Conservation (phyloP, 805 yeast species). For the Saccharomyces paradoxus region DNA sequence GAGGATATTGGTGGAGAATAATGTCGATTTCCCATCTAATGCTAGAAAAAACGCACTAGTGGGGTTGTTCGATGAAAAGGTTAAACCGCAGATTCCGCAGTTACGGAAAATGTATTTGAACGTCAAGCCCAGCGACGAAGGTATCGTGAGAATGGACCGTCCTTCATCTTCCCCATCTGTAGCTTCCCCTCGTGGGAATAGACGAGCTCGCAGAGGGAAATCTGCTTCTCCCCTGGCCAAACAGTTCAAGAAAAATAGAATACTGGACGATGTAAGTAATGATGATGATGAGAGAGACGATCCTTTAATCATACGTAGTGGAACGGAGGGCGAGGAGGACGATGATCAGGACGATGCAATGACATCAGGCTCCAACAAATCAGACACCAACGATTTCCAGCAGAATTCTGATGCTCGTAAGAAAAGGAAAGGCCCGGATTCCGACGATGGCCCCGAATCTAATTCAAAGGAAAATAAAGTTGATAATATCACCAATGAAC, state of each 20-base stretch:
- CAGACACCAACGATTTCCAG: slow-evolving; percentile 8
- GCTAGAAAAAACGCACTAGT: slow-evolving; percentile 65
- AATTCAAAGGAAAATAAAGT: neutral
- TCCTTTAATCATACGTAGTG: neutral
- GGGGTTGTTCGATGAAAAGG: slow-evolving; percentile 45
- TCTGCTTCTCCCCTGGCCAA: neutral
- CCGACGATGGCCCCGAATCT: neutral
- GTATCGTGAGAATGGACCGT: slow-evolving; percentile 33
- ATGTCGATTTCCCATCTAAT: slow-evolving; percentile 50
- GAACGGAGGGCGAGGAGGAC: slow-evolving; percentile 4
- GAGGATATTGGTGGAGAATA: slow-evolving; percentile 52
- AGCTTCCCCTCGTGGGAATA: neutral
- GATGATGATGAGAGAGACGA: slow-evolving; percentile 6
- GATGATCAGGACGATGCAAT: slow-evolving; percentile 10
- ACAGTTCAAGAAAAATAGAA: slow-evolving; percentile 3
- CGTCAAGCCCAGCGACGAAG: slow-evolving; percentile 31
- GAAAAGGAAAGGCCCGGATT: neutral
- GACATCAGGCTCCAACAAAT: neutral
- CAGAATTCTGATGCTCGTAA: neutral
- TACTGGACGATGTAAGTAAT: slow-evolving; percentile 4
- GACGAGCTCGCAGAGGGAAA: slow-evolving; percentile 1
- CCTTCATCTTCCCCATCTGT: neutral
- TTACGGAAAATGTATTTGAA: slow-evolving; percentile 30
- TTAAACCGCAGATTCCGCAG: slow-evolving; percentile 41
- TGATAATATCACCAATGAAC: too few relatives aligned